phyloP scores from a whole-genome alignment of 148 eudicot genomes.

The Agrostemma githago region DNA sequence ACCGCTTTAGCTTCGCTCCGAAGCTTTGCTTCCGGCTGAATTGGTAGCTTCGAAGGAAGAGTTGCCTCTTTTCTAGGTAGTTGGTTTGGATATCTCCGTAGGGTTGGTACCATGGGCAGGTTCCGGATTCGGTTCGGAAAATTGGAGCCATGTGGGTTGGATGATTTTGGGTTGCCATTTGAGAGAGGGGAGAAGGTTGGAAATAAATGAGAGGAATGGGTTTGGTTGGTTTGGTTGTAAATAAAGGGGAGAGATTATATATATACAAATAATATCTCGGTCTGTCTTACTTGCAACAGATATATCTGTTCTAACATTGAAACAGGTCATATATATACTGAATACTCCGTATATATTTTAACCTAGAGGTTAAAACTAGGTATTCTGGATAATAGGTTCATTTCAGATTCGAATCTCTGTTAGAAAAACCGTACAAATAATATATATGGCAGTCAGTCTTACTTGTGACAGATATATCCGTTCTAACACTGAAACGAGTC shows the following conservation, averaged over 20 bases:
- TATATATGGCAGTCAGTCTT: too few relatives aligned
- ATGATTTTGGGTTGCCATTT: not conserved
- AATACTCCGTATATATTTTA: too few relatives aligned
- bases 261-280: not conserved
- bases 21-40: slow-evolving; percentile 66
- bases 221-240: slow-evolving; percentile 8
- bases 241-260: not conserved
- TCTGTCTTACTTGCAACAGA: too few relatives aligned
- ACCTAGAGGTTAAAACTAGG: too few relatives aligned
- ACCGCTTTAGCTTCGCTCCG: slow-evolving; percentile 35
- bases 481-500: too few relatives aligned
- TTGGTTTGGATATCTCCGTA: slow-evolving; percentile 17
- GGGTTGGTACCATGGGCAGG: slow-evolving; percentile 15
- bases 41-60: slow-evolving; percentile 82
- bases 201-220: slow-evolving; percentile 10
- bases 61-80: slow-evolving; percentile 64
- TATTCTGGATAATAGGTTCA: too few relatives aligned
- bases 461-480: too few relatives aligned
- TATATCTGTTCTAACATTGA: too few relatives aligned
- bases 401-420: too few relatives aligned
- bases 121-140: slow-evolving; percentile 31
- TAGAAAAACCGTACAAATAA: too few relatives aligned
- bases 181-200: not conserved
- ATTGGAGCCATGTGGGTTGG: slow-evolving; percentile 23
- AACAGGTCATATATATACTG: too few relatives aligned